Base-by-base conservation (phyloP, 2,329 filamentous ascomycete genomes). In the Conoideocrella luteorostrata region DNA sequence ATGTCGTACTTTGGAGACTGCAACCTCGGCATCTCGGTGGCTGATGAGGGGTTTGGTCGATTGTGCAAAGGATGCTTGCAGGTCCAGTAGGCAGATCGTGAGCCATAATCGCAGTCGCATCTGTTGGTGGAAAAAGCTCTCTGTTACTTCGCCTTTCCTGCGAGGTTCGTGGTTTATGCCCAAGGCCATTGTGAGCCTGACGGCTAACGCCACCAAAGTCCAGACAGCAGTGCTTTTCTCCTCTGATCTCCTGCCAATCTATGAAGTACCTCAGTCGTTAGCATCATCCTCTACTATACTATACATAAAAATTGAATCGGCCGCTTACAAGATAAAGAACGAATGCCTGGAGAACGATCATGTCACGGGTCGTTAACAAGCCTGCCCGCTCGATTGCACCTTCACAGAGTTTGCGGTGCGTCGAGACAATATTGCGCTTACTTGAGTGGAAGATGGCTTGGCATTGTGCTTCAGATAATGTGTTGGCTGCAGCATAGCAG, bases 271-370 rank as follows among this genome's bases (percentile, higher is more conserved):
- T 33, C 39, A 33, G n/a, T 33, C n/a, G n/a, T 13, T 15, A 10
- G 5, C 22, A 21, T n/a, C 7, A 4, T 11, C 21, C 9, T 45
- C 26, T 30, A 21, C 21, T 17, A 5, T 11, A 1, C 5, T 34
- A 15, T 35, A 11, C 13, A 21, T 21, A 5, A 21, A 20, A 15
- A 33, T 13, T 21, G 13, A 17, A 23, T 20, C 21, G 10, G 30
- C 5, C 2, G 26, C 48, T 36, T 32, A 48, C 46, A 29, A 50
- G 41, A 42, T 60, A 61, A 18, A 61, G 40, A 17, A 60, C 50
- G 44, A 61, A 61, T 1, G 57, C 57, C 29, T 60, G 57, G 2
- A 60, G 48, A 15, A 57, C 49, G 5, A 55, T 55, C 2, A 55
- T 54, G 34, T 59, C 56, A n/a, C 42, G 41, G 6, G 57, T 58